These are phyloP conservation scores for Aspergillus egyptiacus DNA, from an alignment of 495 filamentous ascomycete species.

Conservation along the genomic window DNA sequence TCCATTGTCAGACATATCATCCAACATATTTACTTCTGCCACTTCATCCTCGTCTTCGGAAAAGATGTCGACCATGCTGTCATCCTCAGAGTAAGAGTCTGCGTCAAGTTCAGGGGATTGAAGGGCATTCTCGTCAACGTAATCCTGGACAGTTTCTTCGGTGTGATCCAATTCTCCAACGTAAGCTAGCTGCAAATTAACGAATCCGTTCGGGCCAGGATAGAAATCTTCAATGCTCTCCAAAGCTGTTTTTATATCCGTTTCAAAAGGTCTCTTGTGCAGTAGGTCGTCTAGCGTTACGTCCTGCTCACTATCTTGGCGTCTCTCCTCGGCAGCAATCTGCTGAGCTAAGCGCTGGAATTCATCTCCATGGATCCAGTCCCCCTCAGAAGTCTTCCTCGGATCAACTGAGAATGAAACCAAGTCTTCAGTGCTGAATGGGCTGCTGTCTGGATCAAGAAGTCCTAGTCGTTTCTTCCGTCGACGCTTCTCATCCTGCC, in stretches of 20 bases:
- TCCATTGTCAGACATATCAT: conserved; percentile 10
- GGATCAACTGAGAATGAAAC: conserved; percentile 81
- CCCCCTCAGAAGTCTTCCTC: conserved; percentile 57
- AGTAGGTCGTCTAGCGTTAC: conserved; percentile 62
- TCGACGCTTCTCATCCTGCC: conserved; percentile 82
- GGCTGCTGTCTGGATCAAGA: conserved; percentile 56
- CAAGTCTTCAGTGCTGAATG: conserved; percentile 72
- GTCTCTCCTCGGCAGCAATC: conserved; percentile 58
- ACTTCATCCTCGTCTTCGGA: conserved; percentile 20
- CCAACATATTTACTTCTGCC: conserved; percentile 7
- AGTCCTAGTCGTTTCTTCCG: conserved; percentile 65
- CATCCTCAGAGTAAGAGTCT: conserved; percentile 50
- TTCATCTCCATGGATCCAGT: conserved; percentile 91
- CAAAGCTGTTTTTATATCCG: conserved; percentile 62
- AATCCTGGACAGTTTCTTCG: conserved; percentile 35
- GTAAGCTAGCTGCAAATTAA: conserved; percentile 14
- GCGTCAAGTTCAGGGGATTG: conserved; percentile 42
- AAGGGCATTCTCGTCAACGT: conserved; percentile 46
- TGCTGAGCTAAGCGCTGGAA: conserved; percentile 56
- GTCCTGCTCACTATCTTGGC: conserved; percentile 38
- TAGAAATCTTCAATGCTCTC: conserved; percentile 85
- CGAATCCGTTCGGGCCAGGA: conserved; percentile 51
- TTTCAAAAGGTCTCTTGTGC: conserved; percentile 43
- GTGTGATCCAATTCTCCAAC: conserved; percentile 7
- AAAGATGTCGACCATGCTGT: conserved; percentile 21